Base-by-base conservation (phyloP, 176 grass and related monocot species). In the Alopecurus myosuroides region DNA sequence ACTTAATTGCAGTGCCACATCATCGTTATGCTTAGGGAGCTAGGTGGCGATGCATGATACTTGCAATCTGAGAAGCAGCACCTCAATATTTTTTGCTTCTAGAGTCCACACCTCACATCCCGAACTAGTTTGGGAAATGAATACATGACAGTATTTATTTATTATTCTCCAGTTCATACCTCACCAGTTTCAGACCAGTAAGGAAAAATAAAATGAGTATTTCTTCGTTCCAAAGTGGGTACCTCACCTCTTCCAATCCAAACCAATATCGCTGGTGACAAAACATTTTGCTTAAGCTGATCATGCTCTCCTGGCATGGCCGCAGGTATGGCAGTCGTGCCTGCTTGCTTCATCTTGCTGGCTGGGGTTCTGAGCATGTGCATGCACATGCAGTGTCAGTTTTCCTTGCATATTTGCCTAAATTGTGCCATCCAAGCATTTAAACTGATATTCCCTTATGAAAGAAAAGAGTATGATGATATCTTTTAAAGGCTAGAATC, bases 301-400 rank as follows among this genome's bases (percentile, higher is more conserved):
- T 49, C 37, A 60, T 70, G 29, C 71, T 82, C 6, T 29, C 35
- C 35, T 77, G 53, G 17, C 58, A 30, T 77, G 80, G 4, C 31
- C 40, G 29, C 11, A 34, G 10, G 63, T 19, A 71, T 33, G 62
- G 57, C 29, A 50, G 12, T 15, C 6, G 15, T 66, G 31, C 13
- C 49, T 62, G 65, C 33, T 63, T 88, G 31, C 53, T 71, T 83
- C 75, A 9, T 76, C 64, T 78, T 64, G 28, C 25, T 63, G 40
- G 20, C 64, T 53, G 34, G 58, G 23, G 22, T 79, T 62, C 25
- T 51, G 26, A 31, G 53, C 81, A 84, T 73, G 53, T 74, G 75
- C 42, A 26, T 73, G 65, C 86, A 88, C 74, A 88, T 88, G 86
- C 65, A 33, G 33, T 42, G 33, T 78, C 64, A 19, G 12, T 79